These are phyloP conservation scores for Cercospora sojina DNA, from an alignment of 2,329 filamentous ascomycete genomes.

Conservation along the genomic window DNA sequence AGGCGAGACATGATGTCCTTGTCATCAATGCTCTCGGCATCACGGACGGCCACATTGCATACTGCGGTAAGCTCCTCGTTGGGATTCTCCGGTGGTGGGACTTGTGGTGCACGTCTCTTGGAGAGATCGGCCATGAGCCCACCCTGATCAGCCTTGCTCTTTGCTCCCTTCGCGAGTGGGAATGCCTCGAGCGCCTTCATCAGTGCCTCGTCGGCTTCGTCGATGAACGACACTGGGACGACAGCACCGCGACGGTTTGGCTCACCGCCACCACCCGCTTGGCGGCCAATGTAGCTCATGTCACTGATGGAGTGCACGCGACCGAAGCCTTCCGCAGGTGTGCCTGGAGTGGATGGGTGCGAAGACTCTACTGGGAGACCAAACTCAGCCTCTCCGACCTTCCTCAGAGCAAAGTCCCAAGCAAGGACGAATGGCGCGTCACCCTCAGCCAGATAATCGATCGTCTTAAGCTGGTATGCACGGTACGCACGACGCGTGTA, in stretches of 20 bases:
- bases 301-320: slow-evolving; percentile 94
- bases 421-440: slow-evolving; percentile 79
- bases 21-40: slow-evolving; percentile 81
- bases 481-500: slow-evolving; percentile 96
- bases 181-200: slow-evolving; percentile 81
- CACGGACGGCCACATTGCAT: slow-evolving; percentile 85
- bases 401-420: slow-evolving; percentile 94
- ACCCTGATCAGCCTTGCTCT: slow-evolving; percentile 49
- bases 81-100: slow-evolving; percentile 53
- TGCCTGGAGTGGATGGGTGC: slow-evolving; percentile 72
- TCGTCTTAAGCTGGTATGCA: slow-evolving; percentile 85
- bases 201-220: slow-evolving; percentile 87
- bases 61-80: slow-evolving; percentile 85
- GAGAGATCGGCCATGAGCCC: slow-evolving; percentile 68
- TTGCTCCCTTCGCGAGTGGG: slow-evolving; percentile 47
- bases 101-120: slow-evolving; percentile 61
- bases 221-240: slow-evolving; percentile 86
- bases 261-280: slow-evolving; percentile 62
- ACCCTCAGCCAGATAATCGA: slow-evolving; percentile 78
- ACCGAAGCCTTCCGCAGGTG: slow-evolving; percentile 63
- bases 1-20: slow-evolving; percentile 76
- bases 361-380: slow-evolving; percentile 76
- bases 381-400: slow-evolving; percentile 88
- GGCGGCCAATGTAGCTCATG: slow-evolving; percentile 80
- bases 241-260: slow-evolving; percentile 89